Evolutionary conservation across 2,329 filamentous ascomycete genomes (phyloP).

Genomic region (Fonsecaea nubica): DNA sequence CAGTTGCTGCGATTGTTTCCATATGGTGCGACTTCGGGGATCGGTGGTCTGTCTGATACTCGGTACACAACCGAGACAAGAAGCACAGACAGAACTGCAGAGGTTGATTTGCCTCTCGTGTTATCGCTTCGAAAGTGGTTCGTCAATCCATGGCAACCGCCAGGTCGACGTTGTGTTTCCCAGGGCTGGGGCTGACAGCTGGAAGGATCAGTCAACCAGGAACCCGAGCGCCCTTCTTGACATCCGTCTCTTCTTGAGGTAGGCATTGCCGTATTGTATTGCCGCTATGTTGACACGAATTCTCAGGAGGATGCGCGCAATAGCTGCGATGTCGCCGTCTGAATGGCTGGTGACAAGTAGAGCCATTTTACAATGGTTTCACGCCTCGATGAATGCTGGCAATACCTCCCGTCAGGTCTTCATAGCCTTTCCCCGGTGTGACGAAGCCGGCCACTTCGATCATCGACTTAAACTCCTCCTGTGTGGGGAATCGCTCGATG

Average conservation of each 20-base stretch:
- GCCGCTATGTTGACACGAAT: not conserved
- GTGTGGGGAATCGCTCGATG: conserved; percentile 89
- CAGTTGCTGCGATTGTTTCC: not conserved
- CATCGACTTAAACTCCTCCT: conserved; percentile 83
- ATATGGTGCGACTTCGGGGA: not conserved
- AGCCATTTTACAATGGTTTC: conserved; percentile 63
- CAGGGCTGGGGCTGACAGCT: not conserved
- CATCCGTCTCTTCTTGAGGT: not conserved
- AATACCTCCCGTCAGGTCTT: conserved; percentile 89
- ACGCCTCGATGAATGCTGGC: conserved; percentile 96
- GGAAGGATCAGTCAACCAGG: not conserved
- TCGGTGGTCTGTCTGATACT: not conserved
- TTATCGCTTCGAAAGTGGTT: not conserved
- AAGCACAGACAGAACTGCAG: not conserved
- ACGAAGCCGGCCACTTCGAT: conserved; percentile 73
- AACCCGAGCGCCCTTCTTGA: not conserved
- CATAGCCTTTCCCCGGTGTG: conserved; percentile 81
- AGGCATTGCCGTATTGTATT: not conserved
- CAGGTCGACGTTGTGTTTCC: not conserved
- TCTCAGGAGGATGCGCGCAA: not conserved
- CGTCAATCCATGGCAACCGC: not conserved
- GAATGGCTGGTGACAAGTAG: not conserved
- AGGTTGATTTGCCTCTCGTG: not conserved
- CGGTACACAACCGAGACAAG: not conserved
- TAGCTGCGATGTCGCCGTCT: not conserved